A percentile compares a stretch with the other conserved stretches of the same genome.
phyloP scores from a whole-genome alignment of 2,329 filamentous ascomycete genomes.

The Penicillium expansum region DNA sequence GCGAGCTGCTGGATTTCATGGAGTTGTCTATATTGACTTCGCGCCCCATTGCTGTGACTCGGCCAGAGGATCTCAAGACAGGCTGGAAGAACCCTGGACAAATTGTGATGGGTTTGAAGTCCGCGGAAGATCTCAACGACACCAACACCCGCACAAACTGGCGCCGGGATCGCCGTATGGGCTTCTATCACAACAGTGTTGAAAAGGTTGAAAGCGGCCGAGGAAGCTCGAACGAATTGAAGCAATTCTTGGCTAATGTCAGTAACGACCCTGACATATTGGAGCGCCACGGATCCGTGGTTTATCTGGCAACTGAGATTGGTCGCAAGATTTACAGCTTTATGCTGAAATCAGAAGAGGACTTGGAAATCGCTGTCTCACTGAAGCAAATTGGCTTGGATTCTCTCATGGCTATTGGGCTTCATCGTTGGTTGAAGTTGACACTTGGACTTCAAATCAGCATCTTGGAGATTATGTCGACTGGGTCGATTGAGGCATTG shows the following conservation, averaged over 20 bases:
- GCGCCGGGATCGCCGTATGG: not conserved
- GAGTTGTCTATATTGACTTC: not conserved
- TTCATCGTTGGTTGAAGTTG: not conserved
- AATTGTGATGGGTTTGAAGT: not conserved
- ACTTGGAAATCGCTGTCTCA: not conserved
- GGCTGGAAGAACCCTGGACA: not conserved
- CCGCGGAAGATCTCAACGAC: not conserved
- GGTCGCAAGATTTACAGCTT: not conserved
- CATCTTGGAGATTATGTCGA: not conserved
- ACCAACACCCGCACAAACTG: not conserved
- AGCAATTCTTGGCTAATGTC: not conserved
- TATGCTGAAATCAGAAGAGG: conserved; percentile 14
- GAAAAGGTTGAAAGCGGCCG: not conserved
- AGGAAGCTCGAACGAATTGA: not conserved
- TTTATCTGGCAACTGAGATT: conserved; percentile 5
- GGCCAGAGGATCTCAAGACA: not conserved
- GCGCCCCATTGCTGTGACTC: not conserved
- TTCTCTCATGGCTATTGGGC: not conserved
- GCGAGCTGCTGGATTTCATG: not conserved
- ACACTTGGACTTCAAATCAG: not conserved
- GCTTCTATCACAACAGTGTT: not conserved
- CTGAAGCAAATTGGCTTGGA: not conserved
- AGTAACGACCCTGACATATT: not conserved
- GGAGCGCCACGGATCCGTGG: not conserved
- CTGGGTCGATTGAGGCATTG: too few species aligned